Evolutionary conservation across 1,284 basidiomycete genomes (phyloP), one percentile per base, ranked within the genome.

Genomic region (Apiotrichum gamsii): DNA sequence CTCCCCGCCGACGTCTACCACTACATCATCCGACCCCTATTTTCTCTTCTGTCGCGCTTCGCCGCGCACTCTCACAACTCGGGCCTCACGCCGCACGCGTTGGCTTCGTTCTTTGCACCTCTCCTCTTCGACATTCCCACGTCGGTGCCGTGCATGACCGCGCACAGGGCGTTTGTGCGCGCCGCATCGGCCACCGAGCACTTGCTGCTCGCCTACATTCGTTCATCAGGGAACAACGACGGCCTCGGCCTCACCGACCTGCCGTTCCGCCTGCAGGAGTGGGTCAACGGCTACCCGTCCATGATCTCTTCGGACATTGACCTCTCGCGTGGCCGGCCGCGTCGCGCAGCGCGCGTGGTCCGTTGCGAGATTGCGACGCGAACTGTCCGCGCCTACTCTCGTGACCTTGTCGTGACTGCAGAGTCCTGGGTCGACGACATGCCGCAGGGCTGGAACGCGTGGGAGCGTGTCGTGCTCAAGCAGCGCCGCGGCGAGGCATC

Each of bases 81-180:
- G 10, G 87, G 87, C 8, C 83, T 90, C 54, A 90, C 87, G 0
- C 87, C 87, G 2, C 83, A 85, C 23, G 82, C 85, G 2, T 76
- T 91, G 29, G 85, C 87, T 0, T 82, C 87, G n/a, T 78, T 90
- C n/a, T 93, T 93, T 68, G 86, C 85, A 0, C 87, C 85, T 5
- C 76, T 87, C 20, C 71, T 95, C 33, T 93, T 94, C 58, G 77
- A 80, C 37, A 75, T 72, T 16, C 62, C 70, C 19, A 49, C 64
- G 69, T 39, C 78, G 78, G 38, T 47, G 44, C 76, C 83, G 2
- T 89, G 89, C 70, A 82, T 85, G 48, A 78, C 81, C 59, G 81
- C 85, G 2, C 93, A 94, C 66, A 69, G 80, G 15, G 80, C 83
- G 60, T 94, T 90, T 64, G 81, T 91, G 36, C 82, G 84, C 40